Evolutionary conservation across 352 stramenopile species (phyloP), one percentile per base, ranked within the genome.

Genomic region (Phytophthora aleatoria): DNA sequence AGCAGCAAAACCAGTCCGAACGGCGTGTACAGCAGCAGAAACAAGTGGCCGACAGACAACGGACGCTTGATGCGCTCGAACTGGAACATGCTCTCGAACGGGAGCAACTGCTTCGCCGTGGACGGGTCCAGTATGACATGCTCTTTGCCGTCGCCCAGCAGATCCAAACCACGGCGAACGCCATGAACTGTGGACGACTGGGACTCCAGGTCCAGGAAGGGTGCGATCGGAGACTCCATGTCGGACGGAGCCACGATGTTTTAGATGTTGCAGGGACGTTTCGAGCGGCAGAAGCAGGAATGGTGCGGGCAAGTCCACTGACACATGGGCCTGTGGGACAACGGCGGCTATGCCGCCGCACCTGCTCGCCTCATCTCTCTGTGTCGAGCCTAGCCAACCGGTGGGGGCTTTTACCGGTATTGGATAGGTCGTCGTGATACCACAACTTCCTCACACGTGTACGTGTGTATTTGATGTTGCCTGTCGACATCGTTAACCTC

Each of bases 31-130:
- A 91, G 63, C 38, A 87, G 42, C 49, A 91, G 56, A 10, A 83
- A 48, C 13, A 83, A n/a, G 42, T 90, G 80, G 3, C 58, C 67
- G 9, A 79, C 28, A 5, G 60, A 24, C n/a, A 77, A 33, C 11
- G 83, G 81, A 8, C 68, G 67, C 57, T 89, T 85, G 67, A 91
- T 70, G 39, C 81, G 81, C 58, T 87, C 69, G 52, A 90, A 83
- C 64, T 90, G 83, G 69, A 88, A 90, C 80, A 91, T 90, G 64
- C 51, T 73, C 61, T 64, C 58, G 47, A 84, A 82, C 9, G 76
- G 76, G 5, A 62, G 47, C 11, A 84, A 57, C 43, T 78, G 64
- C 50, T 74, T 60, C 57, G 82, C 63, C 0, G 71, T 73, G 16
- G 62, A 54, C 12, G 53, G 57, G 48, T 81, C 73, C 6, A 76